phyloP scores from a whole-genome alignment of 2,329 filamentous ascomycete species.

The Orbilia brochopaga region DNA sequence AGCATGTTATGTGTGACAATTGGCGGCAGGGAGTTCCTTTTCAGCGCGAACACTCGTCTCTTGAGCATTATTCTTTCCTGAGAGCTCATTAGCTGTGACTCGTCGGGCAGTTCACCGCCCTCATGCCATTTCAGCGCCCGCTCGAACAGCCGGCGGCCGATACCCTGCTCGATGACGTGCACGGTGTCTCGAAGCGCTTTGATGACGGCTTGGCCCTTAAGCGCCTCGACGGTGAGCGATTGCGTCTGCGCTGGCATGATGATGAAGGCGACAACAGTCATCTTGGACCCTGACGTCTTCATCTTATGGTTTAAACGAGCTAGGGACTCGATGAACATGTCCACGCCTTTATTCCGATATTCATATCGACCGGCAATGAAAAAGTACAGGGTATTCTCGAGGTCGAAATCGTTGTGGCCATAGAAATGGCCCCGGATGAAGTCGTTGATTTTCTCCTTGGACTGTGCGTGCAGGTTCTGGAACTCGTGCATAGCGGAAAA shows the following conservation, averaged over 20 bases:
- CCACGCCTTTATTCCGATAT: conserved; percentile 96
- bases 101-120: conserved; percentile 88
- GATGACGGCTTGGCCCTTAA: conserved; percentile 96
- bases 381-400: conserved; percentile 95
- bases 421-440: conserved; percentile 99
- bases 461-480: conserved; percentile 94
- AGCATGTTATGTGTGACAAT: conserved; percentile 98
- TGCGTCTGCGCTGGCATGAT: conserved; percentile 98
- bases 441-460: conserved; percentile 97
- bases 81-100: conserved; percentile 91
- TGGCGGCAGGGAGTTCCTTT: conserved; percentile 83
- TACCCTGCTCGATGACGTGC: conserved; percentile 87
- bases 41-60: conserved; percentile 93
- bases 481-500: conserved; percentile 99
- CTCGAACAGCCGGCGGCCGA: conserved; percentile 93
- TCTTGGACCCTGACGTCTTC: conserved; percentile 83
- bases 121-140: conserved; percentile 94
- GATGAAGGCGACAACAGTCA: conserved; percentile 94
- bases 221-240: conserved; percentile 89
- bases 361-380: conserved; percentile 98
- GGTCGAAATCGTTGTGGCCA: conserved; percentile 95
- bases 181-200: conserved; percentile 94
- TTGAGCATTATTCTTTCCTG: conserved; percentile 92
- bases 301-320: conserved; percentile 92
- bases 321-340: conserved; percentile 98